Conservation (phyloP, 1,284 basidiomycete species). For the Cryptococcus sp. region DNA sequence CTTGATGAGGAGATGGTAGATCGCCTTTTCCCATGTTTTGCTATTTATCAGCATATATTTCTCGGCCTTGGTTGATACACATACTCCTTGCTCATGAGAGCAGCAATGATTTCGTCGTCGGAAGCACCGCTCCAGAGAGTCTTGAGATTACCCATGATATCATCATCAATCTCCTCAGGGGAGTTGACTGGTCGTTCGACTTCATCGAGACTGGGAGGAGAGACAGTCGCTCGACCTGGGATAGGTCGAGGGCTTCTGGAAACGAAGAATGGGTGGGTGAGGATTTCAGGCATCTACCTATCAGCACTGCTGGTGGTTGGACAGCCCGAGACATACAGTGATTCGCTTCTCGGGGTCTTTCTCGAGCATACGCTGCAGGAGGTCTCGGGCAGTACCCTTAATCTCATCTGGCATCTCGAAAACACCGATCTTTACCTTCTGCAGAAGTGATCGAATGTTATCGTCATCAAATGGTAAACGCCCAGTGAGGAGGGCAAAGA, state of each 20-base stretch:
- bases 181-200: constrained; percentile 63
- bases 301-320: background rate
- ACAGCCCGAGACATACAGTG: constrained; percentile 57
- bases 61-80: constrained; percentile 8
- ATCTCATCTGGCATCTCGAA: constrained; percentile 81
- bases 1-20: constrained; percentile 77
- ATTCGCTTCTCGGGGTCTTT: constrained; percentile 78
- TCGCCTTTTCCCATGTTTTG: constrained; percentile 86
- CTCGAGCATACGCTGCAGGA: constrained; percentile 82
- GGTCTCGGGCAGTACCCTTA: constrained; percentile 69
- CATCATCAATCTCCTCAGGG: constrained; percentile 69
- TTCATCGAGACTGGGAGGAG: constrained; percentile 63
- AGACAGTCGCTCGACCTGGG: constrained; percentile 55
- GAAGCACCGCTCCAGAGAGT: constrained; percentile 80
- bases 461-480: constrained; percentile 87
- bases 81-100: constrained; percentile 55
- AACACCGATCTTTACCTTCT: constrained; percentile 76
- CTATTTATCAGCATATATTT: constrained; percentile 51
- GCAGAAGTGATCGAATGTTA: constrained; percentile 65
- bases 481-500: constrained; percentile 88
- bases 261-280: constrained; percentile 83
- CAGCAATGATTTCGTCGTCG: constrained; percentile 66
- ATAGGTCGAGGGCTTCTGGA: constrained; percentile 58
- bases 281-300: constrained; percentile 71
- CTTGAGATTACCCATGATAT: constrained; percentile 84